Evolutionary conservation across 2,329 filamentous ascomycete genomes (phyloP).

Genomic region (Monosporascus cannonballus): DNA sequence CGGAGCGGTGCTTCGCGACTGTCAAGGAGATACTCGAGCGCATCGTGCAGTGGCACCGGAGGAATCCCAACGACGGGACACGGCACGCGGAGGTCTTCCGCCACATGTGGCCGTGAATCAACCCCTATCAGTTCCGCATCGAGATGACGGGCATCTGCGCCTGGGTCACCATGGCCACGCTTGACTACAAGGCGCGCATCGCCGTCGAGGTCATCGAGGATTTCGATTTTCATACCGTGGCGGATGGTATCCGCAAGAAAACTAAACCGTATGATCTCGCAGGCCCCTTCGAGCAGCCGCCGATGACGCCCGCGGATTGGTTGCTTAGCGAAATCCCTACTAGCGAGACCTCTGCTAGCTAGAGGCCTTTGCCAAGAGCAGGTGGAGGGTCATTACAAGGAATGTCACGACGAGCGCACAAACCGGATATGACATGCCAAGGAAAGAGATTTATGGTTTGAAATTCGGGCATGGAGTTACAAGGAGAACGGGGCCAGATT

Average conservation of each 20-base stretch:
- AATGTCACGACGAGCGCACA: too few species aligned
- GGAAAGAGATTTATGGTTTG: too few species aligned
- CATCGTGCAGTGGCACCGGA: neutral
- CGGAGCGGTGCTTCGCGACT: constrained; percentile 20
- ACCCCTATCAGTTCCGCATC: constrained; percentile 18
- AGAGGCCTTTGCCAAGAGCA: neutral
- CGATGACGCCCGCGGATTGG: constrained; percentile 3
- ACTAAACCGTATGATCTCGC: constrained; percentile 13
- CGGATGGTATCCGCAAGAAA: constrained; percentile 9
- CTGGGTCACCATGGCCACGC: constrained; percentile 19
- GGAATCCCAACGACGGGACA: neutral
- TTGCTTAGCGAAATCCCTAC: neutral
- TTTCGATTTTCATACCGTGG: constrained; percentile 7
- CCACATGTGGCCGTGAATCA: constrained; percentile 15
- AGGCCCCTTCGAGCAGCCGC: constrained; percentile 3
- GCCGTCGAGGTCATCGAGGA: constrained; percentile 15
- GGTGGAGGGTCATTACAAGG: too few species aligned
- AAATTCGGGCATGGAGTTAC: too few species aligned
- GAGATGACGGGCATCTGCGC: constrained; percentile 24
- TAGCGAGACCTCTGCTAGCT: neutral
- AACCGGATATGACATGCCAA: too few species aligned
- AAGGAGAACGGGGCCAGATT: too few species aligned
- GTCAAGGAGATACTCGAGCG: constrained; percentile 14
- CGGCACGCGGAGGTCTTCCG: neutral
- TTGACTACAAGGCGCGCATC: constrained; percentile 21